phyloP scores from a whole-genome alignment of 495 filamentous ascomycete genomes.

The Parachaetomium inaequale region DNA sequence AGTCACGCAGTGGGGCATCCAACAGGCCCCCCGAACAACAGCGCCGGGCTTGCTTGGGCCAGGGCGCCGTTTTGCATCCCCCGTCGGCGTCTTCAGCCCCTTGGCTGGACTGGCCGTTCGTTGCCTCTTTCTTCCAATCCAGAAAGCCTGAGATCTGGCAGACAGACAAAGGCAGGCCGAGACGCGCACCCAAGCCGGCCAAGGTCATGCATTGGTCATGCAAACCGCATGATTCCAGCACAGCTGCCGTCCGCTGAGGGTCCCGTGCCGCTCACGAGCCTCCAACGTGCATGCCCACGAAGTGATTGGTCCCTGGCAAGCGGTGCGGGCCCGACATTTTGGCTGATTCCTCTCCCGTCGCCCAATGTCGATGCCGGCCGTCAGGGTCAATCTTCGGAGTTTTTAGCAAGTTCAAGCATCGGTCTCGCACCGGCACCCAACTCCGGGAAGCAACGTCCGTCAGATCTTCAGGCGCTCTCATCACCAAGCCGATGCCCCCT shows the following conservation, averaged over 20 bases:
- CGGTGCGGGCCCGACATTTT: conserved; percentile 1
- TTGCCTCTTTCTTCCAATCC: no score
- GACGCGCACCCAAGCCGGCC: neutral
- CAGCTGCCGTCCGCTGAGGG: conserved; percentile 10
- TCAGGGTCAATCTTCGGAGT: neutral
- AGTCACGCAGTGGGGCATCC: neutral
- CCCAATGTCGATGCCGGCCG: neutral
- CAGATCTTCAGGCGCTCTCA: neutral
- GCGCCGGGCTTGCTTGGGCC: no score
- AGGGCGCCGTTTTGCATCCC: no score
- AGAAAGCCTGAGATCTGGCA: neutral
- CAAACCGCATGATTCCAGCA: conserved; percentile 11
- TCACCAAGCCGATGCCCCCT: neutral
- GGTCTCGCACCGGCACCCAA: neutral
- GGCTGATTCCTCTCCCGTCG: conserved; percentile 1
- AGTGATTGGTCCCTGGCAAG: neutral
- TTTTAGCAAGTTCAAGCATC: neutral
- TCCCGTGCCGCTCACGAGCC: conserved; percentile 18
- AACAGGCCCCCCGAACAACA: neutral
- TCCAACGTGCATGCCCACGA: neutral
- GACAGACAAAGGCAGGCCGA: neutral
- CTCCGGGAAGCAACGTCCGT: neutral
- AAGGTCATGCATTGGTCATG: conserved; percentile 4
- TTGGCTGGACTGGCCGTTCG: neutral
- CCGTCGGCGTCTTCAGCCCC: neutral